Evolutionary conservation across 805 yeast genomes (phyloP).

Genomic region (Saccharomyces eubayanus): DNA sequence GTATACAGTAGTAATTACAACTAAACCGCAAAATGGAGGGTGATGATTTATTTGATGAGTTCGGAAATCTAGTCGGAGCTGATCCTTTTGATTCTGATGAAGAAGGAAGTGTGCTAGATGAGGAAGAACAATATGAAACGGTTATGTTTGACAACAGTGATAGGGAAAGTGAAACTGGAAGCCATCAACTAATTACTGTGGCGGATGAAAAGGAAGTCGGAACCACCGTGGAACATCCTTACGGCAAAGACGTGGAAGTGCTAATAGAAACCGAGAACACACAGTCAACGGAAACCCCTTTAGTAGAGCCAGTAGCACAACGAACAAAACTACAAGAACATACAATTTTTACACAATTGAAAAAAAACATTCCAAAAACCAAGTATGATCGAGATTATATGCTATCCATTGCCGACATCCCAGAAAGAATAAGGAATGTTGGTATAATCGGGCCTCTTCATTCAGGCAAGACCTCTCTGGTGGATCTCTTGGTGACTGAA

Average conservation of each 20-base stretch:
- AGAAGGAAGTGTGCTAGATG: background rate
- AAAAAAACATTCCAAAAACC: conserved; percentile 44
- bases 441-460: conserved; percentile 74
- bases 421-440: conserved; percentile 63
- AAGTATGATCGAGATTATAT: conserved; percentile 57
- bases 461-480: conserved; percentile 76
- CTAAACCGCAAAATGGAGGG: conserved; percentile 34
- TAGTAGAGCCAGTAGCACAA: conserved; percentile 45
- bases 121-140: background rate
- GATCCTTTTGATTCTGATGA: conserved; percentile 3
- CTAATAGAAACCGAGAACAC: conserved; percentile 46
- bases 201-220: conserved; percentile 6
- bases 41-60: conserved; percentile 71
- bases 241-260: conserved; percentile 59
- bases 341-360: conserved; percentile 12
- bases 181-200: background rate
- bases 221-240: conserved; percentile 36
- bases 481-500: conserved; percentile 58
- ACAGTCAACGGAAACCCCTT: conserved; percentile 52
- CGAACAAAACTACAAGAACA: conserved; percentile 28
- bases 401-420: conserved; percentile 39
- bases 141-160: conserved; percentile 1
- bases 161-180: conserved; percentile 8
- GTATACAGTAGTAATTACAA: background rate
- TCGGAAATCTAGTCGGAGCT: conserved; percentile 21